Conservation (phyloP, 2,329 filamentous ascomycete genomes). For the Aspergillus puulaauensis region DNA sequence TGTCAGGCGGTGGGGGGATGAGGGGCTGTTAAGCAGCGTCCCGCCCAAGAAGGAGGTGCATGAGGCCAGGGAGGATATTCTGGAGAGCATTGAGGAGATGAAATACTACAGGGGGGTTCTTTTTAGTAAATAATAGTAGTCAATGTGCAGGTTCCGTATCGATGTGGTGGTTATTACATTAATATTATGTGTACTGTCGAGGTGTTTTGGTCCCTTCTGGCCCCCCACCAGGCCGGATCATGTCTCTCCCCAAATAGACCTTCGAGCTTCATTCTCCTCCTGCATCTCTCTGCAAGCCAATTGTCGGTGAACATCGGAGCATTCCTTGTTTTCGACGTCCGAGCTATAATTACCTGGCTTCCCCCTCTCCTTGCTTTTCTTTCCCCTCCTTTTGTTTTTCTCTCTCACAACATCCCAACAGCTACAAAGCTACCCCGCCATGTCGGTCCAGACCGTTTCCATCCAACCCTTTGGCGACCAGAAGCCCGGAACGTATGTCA, state of each 20-base stretch:
- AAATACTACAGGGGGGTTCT: constrained; percentile 74
- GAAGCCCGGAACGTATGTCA: constrained; percentile 96
- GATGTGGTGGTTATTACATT: neutral
- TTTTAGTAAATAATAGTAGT: constrained; percentile 47
- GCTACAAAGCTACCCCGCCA: constrained; percentile 37
- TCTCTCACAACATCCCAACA: neutral
- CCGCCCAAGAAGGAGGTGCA: constrained; percentile 76
- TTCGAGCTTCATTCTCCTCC: constrained; percentile 5
- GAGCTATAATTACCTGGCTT: constrained; percentile 10
- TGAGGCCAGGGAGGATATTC: constrained; percentile 81
- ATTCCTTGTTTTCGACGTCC: constrained; percentile 12
- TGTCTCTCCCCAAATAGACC: neutral
- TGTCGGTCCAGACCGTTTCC: constrained; percentile 77
- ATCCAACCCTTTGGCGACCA: constrained; percentile 89
- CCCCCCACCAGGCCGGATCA: neutral
- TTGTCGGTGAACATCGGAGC: constrained; percentile 25
- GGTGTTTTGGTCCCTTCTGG: neutral
- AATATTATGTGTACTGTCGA: neutral
- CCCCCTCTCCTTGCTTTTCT: constrained; percentile 10
- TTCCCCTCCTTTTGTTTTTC: constrained; percentile 8
- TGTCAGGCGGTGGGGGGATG: constrained; percentile 72
- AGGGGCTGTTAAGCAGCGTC: constrained; percentile 58
- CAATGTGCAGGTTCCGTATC: neutral
- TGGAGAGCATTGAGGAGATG: constrained; percentile 94
- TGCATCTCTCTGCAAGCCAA: constrained; percentile 10